These are phyloP conservation scores for Limonium bicolor DNA, from an alignment of 148 eudicot species.

Conservation along the genomic window DNA sequence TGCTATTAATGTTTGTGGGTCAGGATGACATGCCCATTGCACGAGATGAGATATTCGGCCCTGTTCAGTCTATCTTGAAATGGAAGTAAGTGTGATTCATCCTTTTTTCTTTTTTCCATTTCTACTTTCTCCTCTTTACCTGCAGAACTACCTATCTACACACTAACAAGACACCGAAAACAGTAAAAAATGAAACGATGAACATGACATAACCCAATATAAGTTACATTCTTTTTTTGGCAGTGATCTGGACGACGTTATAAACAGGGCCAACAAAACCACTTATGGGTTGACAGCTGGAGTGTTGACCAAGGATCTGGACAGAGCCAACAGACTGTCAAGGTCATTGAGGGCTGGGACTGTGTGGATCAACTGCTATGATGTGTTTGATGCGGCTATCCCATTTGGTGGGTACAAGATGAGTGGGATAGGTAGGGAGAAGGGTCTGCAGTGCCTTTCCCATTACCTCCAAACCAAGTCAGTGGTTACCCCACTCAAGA, in stretches of 20 bases:
- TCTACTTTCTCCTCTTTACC: background rate
- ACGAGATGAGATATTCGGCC: constrained; percentile 87
- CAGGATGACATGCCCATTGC: constrained; percentile 56
- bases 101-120: background rate
- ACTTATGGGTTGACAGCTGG: constrained; percentile 18
- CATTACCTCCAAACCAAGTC: constrained; percentile 84
- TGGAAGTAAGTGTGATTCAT: constrained; percentile 42
- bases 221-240: background rate
- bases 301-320: constrained; percentile 53
- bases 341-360: constrained; percentile 74
- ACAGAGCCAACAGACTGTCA: constrained; percentile 70
- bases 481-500: constrained; percentile 62
- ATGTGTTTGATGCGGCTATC: constrained; percentile 78
- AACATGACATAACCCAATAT: background rate
- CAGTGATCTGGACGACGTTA: background rate
- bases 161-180: background rate
- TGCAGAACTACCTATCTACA: no score
- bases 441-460: constrained; percentile 65
- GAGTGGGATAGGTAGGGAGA: constrained; percentile 92
- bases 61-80: constrained; percentile 79
- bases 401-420: constrained; percentile 93
- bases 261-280: background rate
- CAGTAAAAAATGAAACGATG: background rate
- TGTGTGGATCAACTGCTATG: constrained; percentile 85
- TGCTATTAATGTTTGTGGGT: background rate